phyloP scores from a whole-genome alignment of 352 stramenopile species.

The Stephanocyclus meneghinianus region DNA sequence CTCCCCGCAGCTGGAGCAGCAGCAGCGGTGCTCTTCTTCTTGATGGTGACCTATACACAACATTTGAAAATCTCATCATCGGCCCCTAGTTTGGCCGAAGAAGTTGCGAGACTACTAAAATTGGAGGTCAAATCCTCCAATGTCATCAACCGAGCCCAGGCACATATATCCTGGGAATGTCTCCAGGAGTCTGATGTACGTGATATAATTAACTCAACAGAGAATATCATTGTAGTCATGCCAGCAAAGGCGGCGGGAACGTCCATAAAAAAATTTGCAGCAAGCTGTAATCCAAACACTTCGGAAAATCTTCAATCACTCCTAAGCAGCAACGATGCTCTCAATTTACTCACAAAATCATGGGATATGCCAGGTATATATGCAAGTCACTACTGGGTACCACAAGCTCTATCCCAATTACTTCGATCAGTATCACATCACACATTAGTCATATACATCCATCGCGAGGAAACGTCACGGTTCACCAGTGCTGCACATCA shows the following conservation, averaged over 20 bases:
- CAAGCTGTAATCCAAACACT: slow-evolving; percentile 11
- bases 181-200: neutral
- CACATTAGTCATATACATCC: slow-evolving; percentile 29
- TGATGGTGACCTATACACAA: too few relatives aligned
- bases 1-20: too few relatives aligned
- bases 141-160: too few relatives aligned
- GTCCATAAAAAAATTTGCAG: slow-evolving; percentile 23
- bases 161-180: neutral
- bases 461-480: slow-evolving; percentile 27
- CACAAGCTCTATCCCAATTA: slow-evolving; percentile 5
- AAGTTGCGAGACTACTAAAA: too few relatives aligned
- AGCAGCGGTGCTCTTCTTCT: too few relatives aligned
- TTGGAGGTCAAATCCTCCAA: neutral
- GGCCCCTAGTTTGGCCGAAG: too few relatives aligned
- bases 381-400: slow-evolving; percentile 15
- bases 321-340: slow-evolving; percentile 8
- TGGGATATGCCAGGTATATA: slow-evolving; percentile 16
- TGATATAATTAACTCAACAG: slow-evolving; percentile 9
- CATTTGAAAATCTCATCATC: too few relatives aligned
- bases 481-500: slow-evolving; percentile 15
- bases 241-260: slow-evolving; percentile 38
- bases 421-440: slow-evolving; percentile 14
- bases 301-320: slow-evolving; percentile 12
- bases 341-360: slow-evolving; percentile 18
- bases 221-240: slow-evolving; percentile 28